Evolutionary conservation across 805 yeast species (phyloP).

Genomic region (Lipomyces chichibuensis): DNA sequence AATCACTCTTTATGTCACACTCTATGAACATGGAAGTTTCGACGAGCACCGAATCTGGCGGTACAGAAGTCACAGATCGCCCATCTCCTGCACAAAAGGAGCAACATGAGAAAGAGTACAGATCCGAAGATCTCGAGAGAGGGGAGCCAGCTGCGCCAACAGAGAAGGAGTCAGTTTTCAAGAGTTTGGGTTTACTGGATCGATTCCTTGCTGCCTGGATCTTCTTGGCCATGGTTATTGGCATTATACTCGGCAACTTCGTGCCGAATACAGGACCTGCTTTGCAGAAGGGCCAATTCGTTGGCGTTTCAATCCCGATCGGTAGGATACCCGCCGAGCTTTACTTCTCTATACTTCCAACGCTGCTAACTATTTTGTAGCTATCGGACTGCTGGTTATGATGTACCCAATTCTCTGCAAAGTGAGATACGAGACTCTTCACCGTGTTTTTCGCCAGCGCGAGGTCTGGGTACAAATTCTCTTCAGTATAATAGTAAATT

Average conservation of each 20-base stretch:
- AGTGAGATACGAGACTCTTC: constrained; percentile 54
- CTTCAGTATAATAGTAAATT: constrained; percentile 53
- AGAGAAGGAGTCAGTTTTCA: constrained; percentile 15
- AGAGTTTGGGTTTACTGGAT: constrained; percentile 31
- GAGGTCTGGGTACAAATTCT: constrained; percentile 42
- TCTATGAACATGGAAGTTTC: too few species aligned
- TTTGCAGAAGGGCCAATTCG: constrained; percentile 34
- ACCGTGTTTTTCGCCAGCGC: constrained; percentile 38
- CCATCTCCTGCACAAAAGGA: too few species aligned
- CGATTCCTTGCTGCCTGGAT: constrained; percentile 38
- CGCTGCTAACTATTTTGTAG: constrained; percentile 10
- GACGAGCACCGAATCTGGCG: too few species aligned
- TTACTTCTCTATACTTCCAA: background rate
- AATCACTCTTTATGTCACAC: too few species aligned
- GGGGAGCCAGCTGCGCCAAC: too few species aligned
- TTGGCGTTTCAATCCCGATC: constrained; percentile 39
- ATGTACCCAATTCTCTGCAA: constrained; percentile 61
- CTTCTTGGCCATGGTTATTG: constrained; percentile 38
- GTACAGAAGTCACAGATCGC: too few species aligned
- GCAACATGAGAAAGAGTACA: too few species aligned
- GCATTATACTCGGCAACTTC: constrained; percentile 38
- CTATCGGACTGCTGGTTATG: constrained; percentile 58
- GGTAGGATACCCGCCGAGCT: constrained; percentile 10
- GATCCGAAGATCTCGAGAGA: too few species aligned
- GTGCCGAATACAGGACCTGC: constrained; percentile 36